Base-by-base conservation (phyloP, 2,329 filamentous ascomycete species). In the Phoma sp. region DNA sequence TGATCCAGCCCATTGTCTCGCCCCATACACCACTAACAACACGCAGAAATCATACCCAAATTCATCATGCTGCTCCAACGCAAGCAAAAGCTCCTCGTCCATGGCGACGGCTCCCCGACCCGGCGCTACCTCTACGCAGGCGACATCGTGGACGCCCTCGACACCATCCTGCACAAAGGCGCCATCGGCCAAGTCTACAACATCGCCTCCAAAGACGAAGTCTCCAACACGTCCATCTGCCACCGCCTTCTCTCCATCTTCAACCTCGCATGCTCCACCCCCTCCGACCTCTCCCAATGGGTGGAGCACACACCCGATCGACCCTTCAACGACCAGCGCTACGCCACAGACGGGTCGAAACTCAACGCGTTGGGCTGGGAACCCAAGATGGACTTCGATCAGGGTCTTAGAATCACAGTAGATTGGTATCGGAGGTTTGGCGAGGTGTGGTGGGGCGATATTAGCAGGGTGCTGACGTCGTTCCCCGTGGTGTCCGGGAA, bases 111-210 rank as follows among this genome's bases (percentile, higher is more conserved):
- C 27, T 86, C 83, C 30, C 88, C 89, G 10, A 89, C 88, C 0
- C 83, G 90, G 27, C 82, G 89, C 51, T 95, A 93, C 69, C 82
- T 95, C 7, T 93, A 87, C 65, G 90, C 89, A 2, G 87, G 86
- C 7, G 90, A 95, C 69, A 90, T 89, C 2, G 88, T 88, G 4
- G 89, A 93, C 67, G 90, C 89, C 2, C 89, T 93, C 66, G 90
- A 95, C 76, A 91, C 89, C 0, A 91, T 95, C 66, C 81, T 95
- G 23, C 90, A 95, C 80, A 87, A 86, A 65, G 90, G 90, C 18
- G 77, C 82, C 44, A 79, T 89, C 30, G 89, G 89, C 1, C 87
- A 92, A 66, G 85, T 90, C 56, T 95, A 95, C 80, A 95, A 95
- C 61, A 88, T 95, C 8, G 88, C 88, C 39, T 93, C 90, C 0